Evolutionary conservation across 805 yeast genomes (phyloP).

Genomic region (Ogataea salicorniae): DNA sequence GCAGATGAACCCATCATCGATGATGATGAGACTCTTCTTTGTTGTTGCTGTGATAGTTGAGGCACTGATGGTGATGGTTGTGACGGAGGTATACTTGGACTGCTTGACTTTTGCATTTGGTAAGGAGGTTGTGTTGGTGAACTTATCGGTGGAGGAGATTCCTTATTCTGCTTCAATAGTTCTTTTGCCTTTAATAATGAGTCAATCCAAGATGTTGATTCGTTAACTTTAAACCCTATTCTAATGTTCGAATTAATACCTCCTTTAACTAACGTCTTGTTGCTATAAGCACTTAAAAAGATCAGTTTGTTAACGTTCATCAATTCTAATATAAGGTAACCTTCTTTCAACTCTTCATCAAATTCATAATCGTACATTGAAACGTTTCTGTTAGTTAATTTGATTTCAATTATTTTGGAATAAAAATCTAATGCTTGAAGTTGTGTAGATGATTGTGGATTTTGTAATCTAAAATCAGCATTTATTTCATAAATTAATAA

Average conservation of each 20-base stretch:
- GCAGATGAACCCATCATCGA: not conserved
- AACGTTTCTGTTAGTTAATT: constrained; percentile 45
- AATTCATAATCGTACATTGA: constrained; percentile 82
- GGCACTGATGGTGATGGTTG: constrained; percentile 1
- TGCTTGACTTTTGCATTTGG: not conserved
- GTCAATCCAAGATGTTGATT: constrained; percentile 60
- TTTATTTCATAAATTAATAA: constrained; percentile 31
- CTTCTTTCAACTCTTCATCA: constrained; percentile 50
- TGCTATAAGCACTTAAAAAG: constrained; percentile 43
- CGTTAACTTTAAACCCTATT: constrained; percentile 40
- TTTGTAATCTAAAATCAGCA: constrained; percentile 26
- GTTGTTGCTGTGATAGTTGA: constrained; percentile 1
- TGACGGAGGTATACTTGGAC: constrained; percentile 1
- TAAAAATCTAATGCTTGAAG: constrained; percentile 40
- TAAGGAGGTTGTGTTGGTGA: too few species aligned
- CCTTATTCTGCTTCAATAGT: constrained; percentile 34
- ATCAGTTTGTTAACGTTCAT: constrained; percentile 52
- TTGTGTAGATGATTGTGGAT: constrained; percentile 29
- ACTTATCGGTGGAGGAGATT: not conserved
- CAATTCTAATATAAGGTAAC: constrained; percentile 61
- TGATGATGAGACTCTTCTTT: not conserved
- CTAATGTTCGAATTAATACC: constrained; percentile 30
- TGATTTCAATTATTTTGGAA: constrained; percentile 34
- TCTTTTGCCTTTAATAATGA: constrained; percentile 64
- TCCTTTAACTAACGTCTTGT: constrained; percentile 27